These are phyloP conservation scores for Ogataea trehaloabstinens DNA, from an alignment of 805 yeast species.

Conservation along the genomic window DNA sequence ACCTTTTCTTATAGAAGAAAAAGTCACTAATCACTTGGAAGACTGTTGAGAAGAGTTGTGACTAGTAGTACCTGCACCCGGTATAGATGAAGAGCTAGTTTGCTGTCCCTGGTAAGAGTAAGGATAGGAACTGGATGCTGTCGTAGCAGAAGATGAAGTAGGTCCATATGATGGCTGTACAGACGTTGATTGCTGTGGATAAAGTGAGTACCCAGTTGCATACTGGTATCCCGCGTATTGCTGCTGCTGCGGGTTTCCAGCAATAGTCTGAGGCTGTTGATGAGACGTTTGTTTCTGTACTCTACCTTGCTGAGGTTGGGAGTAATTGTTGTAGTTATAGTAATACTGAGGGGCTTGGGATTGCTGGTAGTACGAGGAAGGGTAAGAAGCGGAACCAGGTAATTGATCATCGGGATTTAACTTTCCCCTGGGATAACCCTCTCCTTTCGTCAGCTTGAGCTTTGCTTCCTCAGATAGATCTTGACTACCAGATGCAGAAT, in stretches of 20 bases:
- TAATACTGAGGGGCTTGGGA: conserved; percentile 7
- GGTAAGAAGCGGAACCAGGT: not conserved
- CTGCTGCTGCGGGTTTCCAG: conserved; percentile 10
- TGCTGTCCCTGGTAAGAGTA: conserved; percentile 6
- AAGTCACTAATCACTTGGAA: not conserved
- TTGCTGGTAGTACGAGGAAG: not conserved
- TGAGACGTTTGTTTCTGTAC: conserved; percentile 5
- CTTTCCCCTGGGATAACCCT: not conserved
- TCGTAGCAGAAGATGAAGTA: conserved; percentile 9
- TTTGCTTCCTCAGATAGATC: conserved; percentile 6
- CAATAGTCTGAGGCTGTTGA: conserved; percentile 1
- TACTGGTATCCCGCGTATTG: conserved; percentile 4
- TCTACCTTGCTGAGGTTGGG: conserved; percentile 5
- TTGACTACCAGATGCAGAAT: not conserved
- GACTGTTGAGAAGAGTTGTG: not conserved
- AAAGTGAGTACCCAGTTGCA: conserved; percentile 3
- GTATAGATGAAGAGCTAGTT: not conserved
- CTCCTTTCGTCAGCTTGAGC: conserved; percentile 2
- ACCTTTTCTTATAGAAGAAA: no score
- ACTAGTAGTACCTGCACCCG: conserved; percentile 1
- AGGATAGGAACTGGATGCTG: conserved; percentile 5
- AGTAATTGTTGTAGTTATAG: conserved; percentile 4
- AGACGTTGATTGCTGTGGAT: conserved; percentile 9
- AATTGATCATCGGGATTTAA: not conserved
- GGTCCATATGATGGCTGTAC: conserved; percentile 6